phyloP scores from a whole-genome alignment of 305 asterid genomes.

The Withania somnifera region DNA sequence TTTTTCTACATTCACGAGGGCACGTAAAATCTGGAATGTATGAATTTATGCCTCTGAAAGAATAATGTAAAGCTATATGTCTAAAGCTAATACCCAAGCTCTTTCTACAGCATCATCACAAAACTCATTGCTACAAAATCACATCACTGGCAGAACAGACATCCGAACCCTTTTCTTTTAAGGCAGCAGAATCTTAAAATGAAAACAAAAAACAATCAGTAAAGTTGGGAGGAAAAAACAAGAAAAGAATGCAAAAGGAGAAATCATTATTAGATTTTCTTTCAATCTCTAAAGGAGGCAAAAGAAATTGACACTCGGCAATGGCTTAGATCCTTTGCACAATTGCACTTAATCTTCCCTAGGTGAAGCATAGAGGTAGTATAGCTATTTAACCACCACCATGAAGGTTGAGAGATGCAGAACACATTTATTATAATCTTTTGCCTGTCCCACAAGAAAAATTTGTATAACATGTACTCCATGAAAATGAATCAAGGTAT shows the following conservation, averaged over 20 bases:
- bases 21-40: not conserved
- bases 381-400: not conserved
- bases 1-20: constrained; percentile 12
- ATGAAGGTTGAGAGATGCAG: not conserved
- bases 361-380: not conserved
- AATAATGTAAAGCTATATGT: constrained; percentile 6
- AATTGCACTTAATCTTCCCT: not conserved
- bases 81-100: constrained; percentile 9
- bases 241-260: not conserved
- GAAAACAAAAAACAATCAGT: not conserved
- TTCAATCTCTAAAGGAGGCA: not conserved
- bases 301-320: not conserved
- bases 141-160: constrained; percentile 22
- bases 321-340: not conserved
- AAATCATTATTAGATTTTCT: not conserved
- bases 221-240: not conserved
- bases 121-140: constrained; percentile 20
- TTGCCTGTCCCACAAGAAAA: not conserved
- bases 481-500: not conserved
- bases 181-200: constrained; percentile 5
- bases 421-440: not conserved
- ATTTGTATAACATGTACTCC: not conserved
- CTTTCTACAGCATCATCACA: constrained; percentile 16
- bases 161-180: constrained; percentile 6
- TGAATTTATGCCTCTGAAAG: constrained; percentile 9